These are phyloP conservation scores for Avicennia marina DNA, from an alignment of 257 asterid species.

Conservation along the genomic window DNA sequence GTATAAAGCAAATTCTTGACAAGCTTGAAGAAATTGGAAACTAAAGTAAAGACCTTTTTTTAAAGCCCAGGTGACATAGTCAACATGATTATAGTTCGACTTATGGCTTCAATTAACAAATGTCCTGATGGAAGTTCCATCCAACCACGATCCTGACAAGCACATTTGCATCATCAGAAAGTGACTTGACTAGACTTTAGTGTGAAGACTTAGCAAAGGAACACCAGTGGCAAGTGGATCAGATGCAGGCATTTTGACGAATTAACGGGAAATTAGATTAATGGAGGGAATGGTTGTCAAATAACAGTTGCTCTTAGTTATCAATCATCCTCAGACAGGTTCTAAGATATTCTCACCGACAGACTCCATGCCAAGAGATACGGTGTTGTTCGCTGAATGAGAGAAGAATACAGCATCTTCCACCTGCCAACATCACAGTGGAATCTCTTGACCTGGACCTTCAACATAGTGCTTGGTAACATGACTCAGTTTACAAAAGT, in stretches of 20 bases:
- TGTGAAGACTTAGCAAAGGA: not conserved
- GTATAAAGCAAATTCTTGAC: slow-evolving; percentile 40
- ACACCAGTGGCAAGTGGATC: no score
- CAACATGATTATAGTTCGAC: slow-evolving; percentile 10
- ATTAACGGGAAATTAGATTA: not conserved
- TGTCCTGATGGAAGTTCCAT: slow-evolving; percentile 1
- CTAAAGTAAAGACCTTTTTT: no score
- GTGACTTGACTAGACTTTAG: slow-evolving; percentile 15
- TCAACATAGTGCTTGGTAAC: not conserved
- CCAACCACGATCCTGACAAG: slow-evolving; percentile 1
- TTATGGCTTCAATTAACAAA: slow-evolving; percentile 14
- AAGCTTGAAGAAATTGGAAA: slow-evolving; percentile 63
- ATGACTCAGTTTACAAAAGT: not conserved
- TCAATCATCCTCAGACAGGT: not conserved
- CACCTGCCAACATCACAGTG: not conserved
- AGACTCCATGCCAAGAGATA: not conserved
- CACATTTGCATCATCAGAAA: slow-evolving; percentile 4
- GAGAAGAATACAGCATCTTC: not conserved
- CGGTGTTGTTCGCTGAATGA: not conserved
- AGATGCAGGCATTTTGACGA: not conserved
- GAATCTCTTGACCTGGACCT: not conserved
- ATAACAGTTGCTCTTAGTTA: not conserved
- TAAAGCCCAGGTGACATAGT: slow-evolving; percentile 5
- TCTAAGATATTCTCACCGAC: not conserved
- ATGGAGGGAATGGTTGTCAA: not conserved